Base-by-base conservation (phyloP, 495 filamentous ascomycete genomes). In the Penicillium steckii region DNA sequence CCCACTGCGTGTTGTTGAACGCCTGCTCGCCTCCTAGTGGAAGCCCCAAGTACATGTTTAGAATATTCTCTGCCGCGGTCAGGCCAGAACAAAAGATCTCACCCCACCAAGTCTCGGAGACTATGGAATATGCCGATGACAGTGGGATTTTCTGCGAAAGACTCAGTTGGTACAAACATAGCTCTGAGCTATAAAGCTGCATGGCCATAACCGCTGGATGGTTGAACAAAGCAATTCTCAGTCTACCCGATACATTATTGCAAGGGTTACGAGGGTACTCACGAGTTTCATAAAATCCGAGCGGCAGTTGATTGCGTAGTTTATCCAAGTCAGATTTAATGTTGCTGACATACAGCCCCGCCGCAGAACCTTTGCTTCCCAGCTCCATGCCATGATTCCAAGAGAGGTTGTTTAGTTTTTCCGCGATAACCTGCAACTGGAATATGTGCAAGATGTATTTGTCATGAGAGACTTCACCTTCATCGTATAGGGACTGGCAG, bases 151-250 rank as follows among this genome's bases (percentile, higher is more conserved):
- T n/a, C n/a, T n/a, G n/a, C n/a, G n/a, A n/a, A n/a, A n/a, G n/a
- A n/a, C n/a, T n/a, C n/a, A 67, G 33, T 26, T 67, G 64, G 18
- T 56, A 65, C 40, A 67, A 35, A 30, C 44, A 60, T 2, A 67
- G 51, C 7, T 52, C 48, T 3, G 64, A 56, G 10, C 57, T 25
- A 25, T 65, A 37, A 19, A 62, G 61, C 25, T 62, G 61, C 10
- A 65, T 55, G 1, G 53, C 56, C n/a, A 67, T 35, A 0, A 59
- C 25, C 3, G 58, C 64, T 67, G 18, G 12, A 25, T 40, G n/a
- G n/a, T n/a, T n/a, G n/a, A n/a, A n/a, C n/a, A n/a, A n/a, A n/a
- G n/a, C n/a, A n/a, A n/a, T n/a, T n/a, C n/a, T n/a, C n/a, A n/a
- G n/a, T n/a, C n/a, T n/a, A n/a, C n/a, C n/a, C n/a, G n/a, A n/a